phyloP scores from a whole-genome alignment of 352 stramenopile genomes.

The Phytophthora pisi region DNA sequence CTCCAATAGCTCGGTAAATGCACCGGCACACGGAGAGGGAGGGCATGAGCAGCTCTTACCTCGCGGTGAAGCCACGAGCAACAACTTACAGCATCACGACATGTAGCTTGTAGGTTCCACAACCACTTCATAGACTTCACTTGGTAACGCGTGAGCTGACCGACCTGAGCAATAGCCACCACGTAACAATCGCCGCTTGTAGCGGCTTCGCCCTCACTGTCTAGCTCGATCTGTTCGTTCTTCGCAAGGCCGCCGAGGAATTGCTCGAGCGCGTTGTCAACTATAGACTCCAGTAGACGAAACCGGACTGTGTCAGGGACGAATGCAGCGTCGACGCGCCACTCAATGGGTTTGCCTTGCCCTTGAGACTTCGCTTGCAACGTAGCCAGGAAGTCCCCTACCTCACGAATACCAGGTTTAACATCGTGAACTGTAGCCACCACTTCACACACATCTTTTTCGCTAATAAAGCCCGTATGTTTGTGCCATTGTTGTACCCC shows the following conservation, averaged over 20 bases:
- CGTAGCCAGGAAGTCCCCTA: background rate
- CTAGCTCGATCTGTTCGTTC: no score
- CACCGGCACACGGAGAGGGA: no score
- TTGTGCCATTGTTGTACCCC: background rate
- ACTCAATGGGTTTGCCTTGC: background rate
- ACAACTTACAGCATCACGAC: background rate
- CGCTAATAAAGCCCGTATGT: background rate
- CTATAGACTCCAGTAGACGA: no score
- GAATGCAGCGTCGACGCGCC: background rate
- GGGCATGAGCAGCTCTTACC: no score
- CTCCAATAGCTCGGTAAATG: background rate
- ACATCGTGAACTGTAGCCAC: background rate
- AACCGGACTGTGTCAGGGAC: background rate
- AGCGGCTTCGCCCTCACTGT: background rate
- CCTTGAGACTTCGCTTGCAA: background rate
- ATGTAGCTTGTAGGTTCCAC: conserved; percentile 9
- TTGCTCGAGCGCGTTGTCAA: no score
- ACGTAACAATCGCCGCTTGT: background rate
- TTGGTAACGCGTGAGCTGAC: background rate
- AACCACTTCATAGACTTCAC: conserved; percentile 13
- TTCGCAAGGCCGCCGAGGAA: no score
- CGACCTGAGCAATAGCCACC: background rate
- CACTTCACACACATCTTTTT: background rate
- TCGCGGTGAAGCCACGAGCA: no score
- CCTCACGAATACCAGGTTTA: background rate